These are phyloP conservation scores for Hypomyces perniciosus DNA, from an alignment of 2,329 filamentous ascomycete genomes.

Conservation along the genomic window DNA sequence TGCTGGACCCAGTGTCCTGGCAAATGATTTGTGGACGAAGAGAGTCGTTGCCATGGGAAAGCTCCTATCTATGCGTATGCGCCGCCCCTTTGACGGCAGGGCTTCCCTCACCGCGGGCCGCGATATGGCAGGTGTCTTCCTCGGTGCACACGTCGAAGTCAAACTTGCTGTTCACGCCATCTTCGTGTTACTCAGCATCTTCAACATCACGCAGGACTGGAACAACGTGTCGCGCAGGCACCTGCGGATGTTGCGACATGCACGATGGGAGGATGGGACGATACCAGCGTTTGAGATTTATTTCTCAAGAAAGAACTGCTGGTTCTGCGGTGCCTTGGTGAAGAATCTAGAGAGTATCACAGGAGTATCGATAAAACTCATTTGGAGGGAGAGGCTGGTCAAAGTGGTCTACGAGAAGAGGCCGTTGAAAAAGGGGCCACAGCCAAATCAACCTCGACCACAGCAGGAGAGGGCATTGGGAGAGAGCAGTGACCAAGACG, in stretches of 20 bases:
- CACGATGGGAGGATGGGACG: conserved; percentile 21
- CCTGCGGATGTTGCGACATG: conserved; percentile 19
- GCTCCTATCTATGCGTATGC: conserved; percentile 25
- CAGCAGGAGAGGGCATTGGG: neutral
- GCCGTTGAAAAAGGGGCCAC: neutral
- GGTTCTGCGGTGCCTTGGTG: conserved; percentile 22
- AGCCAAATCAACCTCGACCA: neutral
- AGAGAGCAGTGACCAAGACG: neutral
- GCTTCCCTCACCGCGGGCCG: neutral
- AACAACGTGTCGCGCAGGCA: conserved; percentile 17
- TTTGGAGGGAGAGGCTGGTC: conserved; percentile 24
- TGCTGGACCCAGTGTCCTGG: conserved; percentile 17
- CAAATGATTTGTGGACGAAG: conserved; percentile 26
- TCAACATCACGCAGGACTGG: conserved; percentile 20
- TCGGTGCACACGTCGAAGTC: conserved; percentile 34
- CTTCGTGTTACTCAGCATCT: conserved; percentile 22
- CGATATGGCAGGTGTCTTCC: conserved; percentile 22
- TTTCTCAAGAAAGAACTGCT: conserved; percentile 31
- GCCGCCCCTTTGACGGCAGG: conserved; percentile 23
- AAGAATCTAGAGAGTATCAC: conserved; percentile 21
- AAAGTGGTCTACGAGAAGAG: conserved; percentile 21
- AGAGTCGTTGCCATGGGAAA: conserved; percentile 25
- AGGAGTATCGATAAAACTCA: conserved; percentile 21
- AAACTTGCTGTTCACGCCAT: conserved; percentile 33
- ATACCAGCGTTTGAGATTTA: conserved; percentile 28